Evolutionary conservation across 2,329 filamentous ascomycete species (phyloP).

Genomic region (Aspergillus texensis): DNA sequence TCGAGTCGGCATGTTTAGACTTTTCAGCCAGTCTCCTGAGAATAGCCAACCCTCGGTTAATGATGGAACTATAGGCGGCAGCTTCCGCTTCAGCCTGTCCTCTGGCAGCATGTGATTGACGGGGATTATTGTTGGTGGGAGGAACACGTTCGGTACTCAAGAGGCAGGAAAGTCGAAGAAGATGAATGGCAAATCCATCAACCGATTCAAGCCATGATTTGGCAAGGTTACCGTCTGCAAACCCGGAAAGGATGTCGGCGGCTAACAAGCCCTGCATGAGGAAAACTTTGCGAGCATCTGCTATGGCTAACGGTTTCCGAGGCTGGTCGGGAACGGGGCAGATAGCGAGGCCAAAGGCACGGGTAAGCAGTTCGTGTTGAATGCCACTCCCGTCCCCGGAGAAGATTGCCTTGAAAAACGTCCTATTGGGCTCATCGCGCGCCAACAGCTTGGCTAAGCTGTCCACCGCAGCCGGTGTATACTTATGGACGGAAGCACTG

Average conservation of each 20-base stretch:
- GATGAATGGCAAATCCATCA: constrained; percentile 79
- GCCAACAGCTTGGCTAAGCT: constrained; percentile 88
- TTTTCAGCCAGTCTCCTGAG: constrained; percentile 72
- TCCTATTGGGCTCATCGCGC: constrained; percentile 88
- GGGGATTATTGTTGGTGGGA: constrained; percentile 32
- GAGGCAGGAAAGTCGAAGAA: constrained; percentile 74
- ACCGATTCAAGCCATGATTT: constrained; percentile 79
- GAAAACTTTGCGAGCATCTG: constrained; percentile 83
- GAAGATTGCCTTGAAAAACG: constrained; percentile 81
- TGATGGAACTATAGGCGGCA: constrained; percentile 56
- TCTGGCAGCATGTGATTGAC: constrained; percentile 36
- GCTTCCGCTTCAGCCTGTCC: constrained; percentile 45
- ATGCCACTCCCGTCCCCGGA: constrained; percentile 66
- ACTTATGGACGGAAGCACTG: constrained; percentile 78
- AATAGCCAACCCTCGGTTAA: constrained; percentile 68
- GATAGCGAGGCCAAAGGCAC: constrained; percentile 83
- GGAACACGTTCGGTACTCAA: constrained; percentile 66
- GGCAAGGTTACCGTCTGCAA: constrained; percentile 74
- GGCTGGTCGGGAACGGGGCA: constrained; percentile 77
- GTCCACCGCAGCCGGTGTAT: constrained; percentile 87
- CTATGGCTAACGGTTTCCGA: constrained; percentile 64
- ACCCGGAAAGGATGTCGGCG: constrained; percentile 80
- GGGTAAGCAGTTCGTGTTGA: constrained; percentile 79
- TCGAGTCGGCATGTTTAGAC: constrained; percentile 57
- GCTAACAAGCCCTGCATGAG: constrained; percentile 90